These are phyloP conservation scores for Polyplosphaeria fusca DNA, from an alignment of 495 filamentous ascomycete species.

Conservation along the genomic window DNA sequence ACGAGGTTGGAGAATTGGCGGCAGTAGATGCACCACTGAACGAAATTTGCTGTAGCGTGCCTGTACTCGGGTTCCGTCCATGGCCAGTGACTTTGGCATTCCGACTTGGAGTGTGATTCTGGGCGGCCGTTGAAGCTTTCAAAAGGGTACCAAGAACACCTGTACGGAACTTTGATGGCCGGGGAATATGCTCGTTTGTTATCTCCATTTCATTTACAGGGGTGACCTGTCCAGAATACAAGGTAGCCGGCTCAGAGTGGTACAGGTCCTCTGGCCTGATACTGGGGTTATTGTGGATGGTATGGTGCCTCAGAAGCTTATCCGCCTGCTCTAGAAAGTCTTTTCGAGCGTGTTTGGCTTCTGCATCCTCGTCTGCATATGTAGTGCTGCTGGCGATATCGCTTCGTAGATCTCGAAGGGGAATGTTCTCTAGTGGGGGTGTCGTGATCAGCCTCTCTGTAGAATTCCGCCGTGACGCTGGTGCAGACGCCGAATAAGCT, in stretches of 20 bases:
- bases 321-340: slow-evolving; percentile 21
- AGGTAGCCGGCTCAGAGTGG: slow-evolving; percentile 4
- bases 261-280: slow-evolving; percentile 24
- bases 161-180: slow-evolving; percentile 66
- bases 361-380: slow-evolving; percentile 22
- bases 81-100: slow-evolving; percentile 23
- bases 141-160: slow-evolving; percentile 76
- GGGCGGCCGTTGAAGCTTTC: slow-evolving; percentile 57
- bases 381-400: slow-evolving; percentile 2
- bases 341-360: not conserved
- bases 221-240: slow-evolving; percentile 57
- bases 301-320: slow-evolving; percentile 21
- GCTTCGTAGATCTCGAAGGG: not conserved
- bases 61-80: slow-evolving; percentile 8
- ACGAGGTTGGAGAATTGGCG: slow-evolving; percentile 39
- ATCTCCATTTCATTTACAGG: slow-evolving; percentile 58
- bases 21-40: slow-evolving; percentile 30
- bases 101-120: slow-evolving; percentile 6
- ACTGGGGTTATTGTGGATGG: not conserved
- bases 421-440: slow-evolving; percentile 1
- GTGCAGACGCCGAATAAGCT: slow-evolving; percentile 24
- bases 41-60: slow-evolving; percentile 4
- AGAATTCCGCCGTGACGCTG: slow-evolving; percentile 28
- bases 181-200: slow-evolving; percentile 63
- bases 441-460: slow-evolving; percentile 7